These are phyloP conservation scores for Geotrichum cucujoidarum DNA, from an alignment of 1,139 yeast genomes.

Conservation along the genomic window DNA sequence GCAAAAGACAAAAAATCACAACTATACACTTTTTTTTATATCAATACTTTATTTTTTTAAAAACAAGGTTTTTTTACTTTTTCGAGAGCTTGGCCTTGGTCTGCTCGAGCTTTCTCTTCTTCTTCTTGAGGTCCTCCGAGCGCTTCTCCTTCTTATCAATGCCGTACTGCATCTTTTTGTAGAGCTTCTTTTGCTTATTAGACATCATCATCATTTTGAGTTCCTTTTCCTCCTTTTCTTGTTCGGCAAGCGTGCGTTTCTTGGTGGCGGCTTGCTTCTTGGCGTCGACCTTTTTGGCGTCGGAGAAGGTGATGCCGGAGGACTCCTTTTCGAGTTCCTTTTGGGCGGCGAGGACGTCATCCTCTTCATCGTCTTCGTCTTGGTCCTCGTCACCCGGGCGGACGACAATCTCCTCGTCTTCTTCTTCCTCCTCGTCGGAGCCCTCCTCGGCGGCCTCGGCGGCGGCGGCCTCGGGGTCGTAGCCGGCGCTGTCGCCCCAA, in stretches of 20 bases:
- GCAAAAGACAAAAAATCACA: no score
- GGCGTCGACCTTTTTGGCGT: constrained; percentile 32
- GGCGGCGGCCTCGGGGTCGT: constrained; percentile 65
- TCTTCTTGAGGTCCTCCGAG: constrained; percentile 66
- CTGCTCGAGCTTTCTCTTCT: constrained; percentile 73
- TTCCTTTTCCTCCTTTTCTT: constrained; percentile 69
- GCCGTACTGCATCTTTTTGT: constrained; percentile 93
- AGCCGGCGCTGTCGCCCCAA: constrained; percentile 95
- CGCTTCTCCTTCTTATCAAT: constrained; percentile 79
- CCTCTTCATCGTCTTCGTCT: constrained; percentile 36
- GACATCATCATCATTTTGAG: constrained; percentile 95
- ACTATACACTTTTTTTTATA: no score
- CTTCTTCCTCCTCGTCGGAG: constrained; percentile 47
- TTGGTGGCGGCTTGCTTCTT: constrained; percentile 30
- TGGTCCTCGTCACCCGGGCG: constrained; percentile 49
- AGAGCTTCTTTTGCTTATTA: constrained; percentile 89
- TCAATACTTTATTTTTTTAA: no score
- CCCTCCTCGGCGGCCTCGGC: constrained; percentile 38
- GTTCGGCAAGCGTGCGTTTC: constrained; percentile 35
- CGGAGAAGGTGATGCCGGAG: constrained; percentile 73
- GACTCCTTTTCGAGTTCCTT: constrained; percentile 89
- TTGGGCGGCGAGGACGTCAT: constrained; percentile 61
- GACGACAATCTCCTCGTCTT: constrained; percentile 47
- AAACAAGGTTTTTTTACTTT: constrained; percentile 27
- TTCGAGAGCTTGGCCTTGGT: constrained; percentile 53